Base-by-base conservation (phyloP, 2,329 filamentous ascomycete genomes). In the Calonectria henricotiae region DNA sequence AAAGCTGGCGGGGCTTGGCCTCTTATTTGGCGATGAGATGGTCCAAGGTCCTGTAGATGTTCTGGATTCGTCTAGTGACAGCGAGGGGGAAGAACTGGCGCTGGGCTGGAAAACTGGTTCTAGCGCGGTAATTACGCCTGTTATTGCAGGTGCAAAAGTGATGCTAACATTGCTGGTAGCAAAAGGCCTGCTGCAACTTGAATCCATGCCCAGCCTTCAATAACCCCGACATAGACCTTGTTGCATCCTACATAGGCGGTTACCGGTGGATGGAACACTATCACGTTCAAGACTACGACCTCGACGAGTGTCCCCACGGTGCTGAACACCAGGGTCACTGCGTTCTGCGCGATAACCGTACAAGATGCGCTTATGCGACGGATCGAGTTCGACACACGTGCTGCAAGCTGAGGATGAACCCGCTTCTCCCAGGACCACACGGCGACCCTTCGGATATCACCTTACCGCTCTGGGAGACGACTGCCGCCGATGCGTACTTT, bases 231-330 rank as follows among this genome's bases (percentile, higher is more conserved):
- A 32, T 72, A 8, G 72, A 74, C 30, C 66, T 74, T 4, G 69
- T 73, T 5, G 70, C 71, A 23, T 64, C 68, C 2, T 68, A 66
- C 12, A 62, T 75, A 23, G 71, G 71, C n/a, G 70, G 67, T 15
- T 69, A 69, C 35, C 63, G n/a, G 9, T 65, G 54, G 46, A 69
- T 72, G 54, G 65, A 71, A 30, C 73, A 75, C 47, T 72, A 75
- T 63, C 73, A 75, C 41, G 66, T 75, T 15, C 70, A 70, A 49
- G 73, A 74, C 46, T 49, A 65, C 20, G 73, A 74, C 43, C 3
- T 65, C 2, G 62, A 74, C 27, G 73, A 74, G 60, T 75, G 73
- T 51, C 65, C 70, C n/a, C 63, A 39, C 3, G 71, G 73, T n/a
- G 20, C 62, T 15, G 41, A 47, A 11, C 73, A 75, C 51, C 46